Evolutionary conservation across 495 filamentous ascomycete species (phyloP), one percentile per base, ranked within the genome.

Genomic region (Endocarpon pusillum): DNA sequence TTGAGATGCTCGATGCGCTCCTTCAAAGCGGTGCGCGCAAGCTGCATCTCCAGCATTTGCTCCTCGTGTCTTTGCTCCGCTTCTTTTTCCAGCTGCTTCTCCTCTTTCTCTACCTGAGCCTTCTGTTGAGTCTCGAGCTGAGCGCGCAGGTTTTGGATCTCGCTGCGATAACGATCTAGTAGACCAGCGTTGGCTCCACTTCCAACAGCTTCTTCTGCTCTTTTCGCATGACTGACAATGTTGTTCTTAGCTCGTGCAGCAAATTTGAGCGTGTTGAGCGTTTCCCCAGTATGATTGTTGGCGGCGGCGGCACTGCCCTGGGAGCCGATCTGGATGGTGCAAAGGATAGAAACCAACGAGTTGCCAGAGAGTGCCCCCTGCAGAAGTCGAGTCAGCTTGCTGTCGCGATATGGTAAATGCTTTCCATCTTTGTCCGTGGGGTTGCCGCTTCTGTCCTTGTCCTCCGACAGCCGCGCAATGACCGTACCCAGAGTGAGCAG

Each of bases 1-100:
- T 94, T 97, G 4, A 97, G 68, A 58, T 97, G 89, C 55, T 94
- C 86, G 42, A 97, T 97, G 19, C 89, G 75, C 55, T 96, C 87
- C 46, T 97, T 96, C 32, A 97, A 56, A 3, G 91, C 91, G 1
- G 87, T 97, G 18, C 91, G 71, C 10, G 89, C 89, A 19, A 97
- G 67, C 51, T 97, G 89, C 75, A 97, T 97, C 52, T 96, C 89
- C 28, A 96, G 64, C 65, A 97, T 85, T 51, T 97, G 89, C 49
- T 97, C 89, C 45, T 91, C 85, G 46, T 94, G 91, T 20, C 89
- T 76, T 34, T 75, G 65, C 46, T 82, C 73, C 19, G 78, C 75
- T 52, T 89, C 77, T 39, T 78, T 76, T 53, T 94, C 82, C 21
- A 75, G 66, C 37, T 79, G 72, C 37, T 73, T 62, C 42, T 81